These are phyloP conservation scores for Kluyveromyces lactis DNA, from an alignment of 805 yeast genomes.

Conservation along the genomic window DNA sequence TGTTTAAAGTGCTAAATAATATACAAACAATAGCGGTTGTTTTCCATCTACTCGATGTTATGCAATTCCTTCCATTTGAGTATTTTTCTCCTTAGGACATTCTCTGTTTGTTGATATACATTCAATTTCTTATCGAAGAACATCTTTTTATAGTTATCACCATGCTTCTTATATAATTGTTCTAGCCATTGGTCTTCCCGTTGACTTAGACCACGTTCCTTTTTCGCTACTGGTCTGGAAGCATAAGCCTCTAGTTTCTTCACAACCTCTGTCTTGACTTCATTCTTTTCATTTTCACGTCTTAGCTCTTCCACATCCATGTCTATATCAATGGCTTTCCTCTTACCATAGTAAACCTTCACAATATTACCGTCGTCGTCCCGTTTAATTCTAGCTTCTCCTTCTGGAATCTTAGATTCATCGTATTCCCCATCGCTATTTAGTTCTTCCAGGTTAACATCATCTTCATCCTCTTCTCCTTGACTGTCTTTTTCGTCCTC, in stretches of 20 bases:
- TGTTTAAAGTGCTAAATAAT: no score
- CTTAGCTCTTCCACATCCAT: constrained; percentile 26
- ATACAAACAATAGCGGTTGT: no score
- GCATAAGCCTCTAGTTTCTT: constrained; percentile 61
- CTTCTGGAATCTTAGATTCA: constrained; percentile 56
- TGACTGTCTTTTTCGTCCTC: constrained; percentile 23
- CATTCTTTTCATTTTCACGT: constrained; percentile 13
- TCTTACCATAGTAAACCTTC: constrained; percentile 64
- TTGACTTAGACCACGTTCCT: constrained; percentile 51
- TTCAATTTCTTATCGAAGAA: constrained; percentile 85
- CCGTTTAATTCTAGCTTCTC: constrained; percentile 69
- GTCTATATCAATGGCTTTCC: constrained; percentile 32
- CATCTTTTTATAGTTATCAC: constrained; percentile 85
- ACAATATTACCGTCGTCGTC: constrained; percentile 61
- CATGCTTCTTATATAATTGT: constrained; percentile 62
- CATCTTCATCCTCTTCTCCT: constrained; percentile 11
- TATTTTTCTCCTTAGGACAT: constrained; percentile 69
- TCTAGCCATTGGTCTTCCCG: constrained; percentile 71
- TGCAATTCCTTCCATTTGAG: constrained; percentile 55
- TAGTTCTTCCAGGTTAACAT: constrained; percentile 16
- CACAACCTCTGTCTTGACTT: constrained; percentile 47
- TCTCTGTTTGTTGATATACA: constrained; percentile 74
- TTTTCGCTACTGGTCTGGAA: constrained; percentile 31
- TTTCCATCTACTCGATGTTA: constrained; percentile 21
- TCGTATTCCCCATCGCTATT: constrained; percentile 31